A percentile compares a stretch with the other conserved stretches of the same genome.
Evolutionary conservation across 768 basidiomycete species (phyloP).

Genomic region (Cystobasidium onofrii): DNA sequence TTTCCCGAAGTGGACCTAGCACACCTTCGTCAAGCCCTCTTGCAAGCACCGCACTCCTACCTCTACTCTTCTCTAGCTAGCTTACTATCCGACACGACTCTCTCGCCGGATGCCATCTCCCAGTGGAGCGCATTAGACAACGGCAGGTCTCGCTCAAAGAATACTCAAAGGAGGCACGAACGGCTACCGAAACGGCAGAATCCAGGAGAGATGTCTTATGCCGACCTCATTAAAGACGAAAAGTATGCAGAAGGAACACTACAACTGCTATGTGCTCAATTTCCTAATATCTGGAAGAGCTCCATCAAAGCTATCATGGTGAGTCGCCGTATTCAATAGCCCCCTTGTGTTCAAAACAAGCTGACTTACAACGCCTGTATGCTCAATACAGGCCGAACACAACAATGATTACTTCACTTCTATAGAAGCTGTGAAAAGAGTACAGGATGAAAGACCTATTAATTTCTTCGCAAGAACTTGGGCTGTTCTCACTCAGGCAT

Average conservation of each 20-base stretch:
- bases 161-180: not conserved
- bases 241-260: conserved; percentile 5
- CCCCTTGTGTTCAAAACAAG: not conserved
- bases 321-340: not conserved
- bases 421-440: conserved; percentile 10
- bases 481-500: not conserved
- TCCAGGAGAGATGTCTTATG: conserved; percentile 8
- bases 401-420: conserved; percentile 26
- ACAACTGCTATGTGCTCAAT: conserved; percentile 3
- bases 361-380: not conserved
- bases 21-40: not conserved
- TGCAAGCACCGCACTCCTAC: not conserved
- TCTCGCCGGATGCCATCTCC: conserved; percentile 2
- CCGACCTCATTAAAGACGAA: conserved; percentile 7
- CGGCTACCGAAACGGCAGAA: not conserved
- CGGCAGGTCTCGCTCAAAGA: not conserved
- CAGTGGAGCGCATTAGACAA: not conserved
- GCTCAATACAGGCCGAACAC: not conserved
- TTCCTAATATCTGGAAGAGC: conserved; percentile 22
- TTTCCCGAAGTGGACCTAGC: conserved; percentile 2
- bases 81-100: not conserved
- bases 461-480: conserved; percentile 14
- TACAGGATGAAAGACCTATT: conserved; percentile 8
- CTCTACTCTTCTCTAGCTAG: not conserved
- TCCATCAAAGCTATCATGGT: conserved; percentile 26